Evolutionary conservation across 2,329 filamentous ascomycete species (phyloP), one percentile per base, ranked within the genome.

Genomic region (Xylariales sp.): DNA sequence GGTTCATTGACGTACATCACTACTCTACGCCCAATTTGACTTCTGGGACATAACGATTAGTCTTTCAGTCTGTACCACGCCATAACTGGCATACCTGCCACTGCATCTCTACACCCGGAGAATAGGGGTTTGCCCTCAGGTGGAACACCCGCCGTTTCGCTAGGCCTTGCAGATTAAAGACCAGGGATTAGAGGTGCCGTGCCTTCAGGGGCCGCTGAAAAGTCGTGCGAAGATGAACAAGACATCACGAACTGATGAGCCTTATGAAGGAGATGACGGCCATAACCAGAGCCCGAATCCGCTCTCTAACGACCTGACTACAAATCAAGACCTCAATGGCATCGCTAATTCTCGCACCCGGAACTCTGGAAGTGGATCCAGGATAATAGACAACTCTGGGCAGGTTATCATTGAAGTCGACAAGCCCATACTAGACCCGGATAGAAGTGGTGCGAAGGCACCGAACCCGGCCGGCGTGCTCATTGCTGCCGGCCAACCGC

Each of bases 241-340:
- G 33, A 58, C 56, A 4, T 63, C 61, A 16, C 47, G 59, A 37
- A 65, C 63, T 4, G 60, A 66, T 42, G 63, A 66, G 46, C 62
- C 56, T 19, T 48, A 52, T 29, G 50, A 55, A 36, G 56, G 58
- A 44, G 63, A 63, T 40, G 37, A 54, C 6, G 66, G 63, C 39
- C 69, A 66, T 51, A 79, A 79, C 53, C 76, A 80, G 55, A 77
- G 61, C 46, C 76, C 76, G 10, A 64, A 69, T 46, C 59, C 59
- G 6, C 58, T 79, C 33, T 69, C 72, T 21, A 67, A 69, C 45
- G 74, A 79, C 50, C 62, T 73, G 32, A 76, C 72, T n/a, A 79
- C 75, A 12, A 70, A 73, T 42, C 67, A 70, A 40, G 74, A 78
- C 47, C 57, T 80, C 40, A 71, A 74, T 48, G 67, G 69, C 42